Conservation (phyloP, 169 alveolate species). For the Eimeria maxima region DNA sequence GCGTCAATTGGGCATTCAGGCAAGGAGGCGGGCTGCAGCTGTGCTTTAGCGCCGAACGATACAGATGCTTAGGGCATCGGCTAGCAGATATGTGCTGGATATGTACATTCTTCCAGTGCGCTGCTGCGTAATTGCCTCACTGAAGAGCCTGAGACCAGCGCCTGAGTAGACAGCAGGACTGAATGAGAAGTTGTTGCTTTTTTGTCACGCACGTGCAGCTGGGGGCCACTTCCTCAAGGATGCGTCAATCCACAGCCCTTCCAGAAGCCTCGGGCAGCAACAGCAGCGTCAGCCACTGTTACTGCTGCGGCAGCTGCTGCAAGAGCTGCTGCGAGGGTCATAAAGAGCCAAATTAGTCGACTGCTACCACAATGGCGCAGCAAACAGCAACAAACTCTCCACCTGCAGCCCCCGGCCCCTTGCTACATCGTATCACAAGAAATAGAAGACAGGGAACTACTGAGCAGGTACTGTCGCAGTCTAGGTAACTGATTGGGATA, state of each 20-base stretch:
- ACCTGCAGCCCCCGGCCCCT: constrained; percentile 30
- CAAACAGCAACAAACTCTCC: neutral
- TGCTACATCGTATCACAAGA: constrained; percentile 46
- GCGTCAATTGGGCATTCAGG: constrained; percentile 66
- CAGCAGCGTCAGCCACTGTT: constrained; percentile 30
- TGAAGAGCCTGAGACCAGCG: neutral
- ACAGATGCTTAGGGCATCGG: neutral
- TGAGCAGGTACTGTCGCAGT: constrained; percentile 19
- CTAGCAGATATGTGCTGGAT: neutral
- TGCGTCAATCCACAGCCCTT: constrained; percentile 57
- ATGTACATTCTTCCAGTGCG: neutral
- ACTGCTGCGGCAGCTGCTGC: constrained; percentile 32
- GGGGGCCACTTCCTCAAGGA: constrained; percentile 61
- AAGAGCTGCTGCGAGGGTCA: neutral
- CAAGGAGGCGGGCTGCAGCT: constrained; percentile 4
- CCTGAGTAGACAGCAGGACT: neutral
- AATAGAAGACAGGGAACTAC: constrained; percentile 21
- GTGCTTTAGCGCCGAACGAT: neutral
- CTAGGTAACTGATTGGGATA: neutral
- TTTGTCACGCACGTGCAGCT: neutral
- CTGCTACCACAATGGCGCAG: neutral
- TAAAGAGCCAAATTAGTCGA: neutral
- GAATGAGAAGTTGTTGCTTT: neutral
- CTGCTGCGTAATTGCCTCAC: neutral
- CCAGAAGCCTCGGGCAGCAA: neutral